Evolutionary conservation across 108 stramenopile species (phyloP), one percentile per base, ranked within the genome.

Genomic region (Cyclotella kingstonii): DNA sequence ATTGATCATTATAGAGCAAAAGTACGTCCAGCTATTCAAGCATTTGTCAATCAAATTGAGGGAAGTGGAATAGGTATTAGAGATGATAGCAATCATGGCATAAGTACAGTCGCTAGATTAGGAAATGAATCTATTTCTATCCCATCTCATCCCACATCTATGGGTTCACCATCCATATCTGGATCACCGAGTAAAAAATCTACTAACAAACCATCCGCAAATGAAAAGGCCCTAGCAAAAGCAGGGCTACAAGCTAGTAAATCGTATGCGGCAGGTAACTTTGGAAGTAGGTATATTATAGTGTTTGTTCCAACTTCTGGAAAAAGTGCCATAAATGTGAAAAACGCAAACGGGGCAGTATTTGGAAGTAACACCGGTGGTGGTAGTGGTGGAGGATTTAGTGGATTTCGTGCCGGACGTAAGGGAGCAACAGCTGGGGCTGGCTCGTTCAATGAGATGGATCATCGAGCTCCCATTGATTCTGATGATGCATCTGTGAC

Each of bases 11-110:
- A 92, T 59, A 64, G 86, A 0, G 56, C 63, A 35, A 89, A 84
- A 41, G 84, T 92, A 9, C 73, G 85, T 19, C 90, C 87, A 19
- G 78, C 90, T 1, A 33, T 92, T 3, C 63, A 77, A 59, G 87
- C 84, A 0, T 92, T 92, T 68, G 84, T 89, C n/a, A 84, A 76
- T 55, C 85, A 89, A 57, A 71, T 92, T 27, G 85, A 89, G 54
- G 73, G 78, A 15, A 61, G 80, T 8, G 79, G 83, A 2, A 67
- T 50, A 5, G 54, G 58, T 22, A 26, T 30, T 11, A 8, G 4
- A 15, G 67, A 43, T 1, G 56, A 50, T 25, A 29, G 36, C 23
- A 38, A 26, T 45, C 23, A 7, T 11, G 56, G 21, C n/a, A 18
- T 34, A 0, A 31, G 23, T 22, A 30, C 21, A 14, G 44, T 11